Conservation (phyloP, 225 moss, liverwort and hornwort species). For the Polytrichum commune region DNA sequence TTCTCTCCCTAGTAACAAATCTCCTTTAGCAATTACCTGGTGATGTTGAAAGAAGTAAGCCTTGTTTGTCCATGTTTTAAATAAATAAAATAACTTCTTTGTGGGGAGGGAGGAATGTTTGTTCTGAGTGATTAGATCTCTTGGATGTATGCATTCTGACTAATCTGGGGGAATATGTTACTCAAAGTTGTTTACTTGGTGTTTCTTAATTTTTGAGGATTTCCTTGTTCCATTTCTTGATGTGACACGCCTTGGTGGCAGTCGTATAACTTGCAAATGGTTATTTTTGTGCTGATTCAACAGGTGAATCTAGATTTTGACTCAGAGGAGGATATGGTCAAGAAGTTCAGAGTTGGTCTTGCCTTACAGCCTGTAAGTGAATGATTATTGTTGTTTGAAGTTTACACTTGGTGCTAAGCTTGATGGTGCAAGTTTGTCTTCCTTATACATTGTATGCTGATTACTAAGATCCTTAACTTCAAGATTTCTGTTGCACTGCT, state of each 20-base stretch:
- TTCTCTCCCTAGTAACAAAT: background rate
- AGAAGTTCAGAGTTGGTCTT: constrained; percentile 65
- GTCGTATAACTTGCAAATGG: background rate
- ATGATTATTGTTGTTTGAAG: background rate
- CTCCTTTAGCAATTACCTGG: no score
- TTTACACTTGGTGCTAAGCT: no score
- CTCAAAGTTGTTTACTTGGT: background rate
- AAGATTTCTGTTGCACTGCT: no score
- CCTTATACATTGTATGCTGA: background rate
- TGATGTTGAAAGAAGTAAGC: no score
- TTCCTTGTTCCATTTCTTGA: background rate
- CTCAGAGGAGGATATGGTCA: constrained; percentile 79
- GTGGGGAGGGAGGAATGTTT: background rate
- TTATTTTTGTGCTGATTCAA: background rate
- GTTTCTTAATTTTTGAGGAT: background rate
- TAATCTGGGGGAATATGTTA: background rate
- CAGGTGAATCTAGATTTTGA: constrained; percentile 85
- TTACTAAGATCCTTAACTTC: background rate
- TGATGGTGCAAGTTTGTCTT: no score
- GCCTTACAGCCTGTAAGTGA: constrained; percentile 75
- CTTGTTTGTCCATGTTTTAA: no score
- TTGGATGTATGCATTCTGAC: background rate
- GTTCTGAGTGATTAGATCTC: background rate
- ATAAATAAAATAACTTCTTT: no score
- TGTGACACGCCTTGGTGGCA: no score